phyloP scores from a whole-genome alignment of 495 filamentous ascomycete genomes.

The Xylaria scruposa region DNA sequence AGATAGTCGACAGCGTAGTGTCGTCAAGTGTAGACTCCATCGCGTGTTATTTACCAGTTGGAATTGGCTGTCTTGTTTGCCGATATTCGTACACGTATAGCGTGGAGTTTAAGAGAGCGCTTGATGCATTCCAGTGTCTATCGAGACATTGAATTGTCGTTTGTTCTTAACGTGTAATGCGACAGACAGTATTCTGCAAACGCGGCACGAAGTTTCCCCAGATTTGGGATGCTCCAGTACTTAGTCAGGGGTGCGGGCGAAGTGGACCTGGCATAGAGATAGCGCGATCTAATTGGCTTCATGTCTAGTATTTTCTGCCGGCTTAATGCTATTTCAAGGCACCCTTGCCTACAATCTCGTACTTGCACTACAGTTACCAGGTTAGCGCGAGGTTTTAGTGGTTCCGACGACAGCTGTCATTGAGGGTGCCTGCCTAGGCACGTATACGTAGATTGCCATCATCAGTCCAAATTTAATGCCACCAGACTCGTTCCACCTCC shows the following conservation, averaged over 20 bases:
- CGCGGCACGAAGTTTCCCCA: constrained; percentile 13
- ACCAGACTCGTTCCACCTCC: background rate
- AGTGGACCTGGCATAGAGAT: background rate
- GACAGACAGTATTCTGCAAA: too few relatives aligned
- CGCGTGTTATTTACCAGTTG: constrained; percentile 25
- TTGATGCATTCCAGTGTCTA: background rate
- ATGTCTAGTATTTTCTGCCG: too few relatives aligned
- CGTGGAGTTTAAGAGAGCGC: background rate
- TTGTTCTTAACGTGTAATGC: too few relatives aligned
- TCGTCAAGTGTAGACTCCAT: constrained; percentile 59
- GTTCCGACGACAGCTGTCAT: constrained; percentile 28
- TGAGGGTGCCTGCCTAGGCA: background rate
- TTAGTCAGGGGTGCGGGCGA: background rate
- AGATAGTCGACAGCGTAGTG: constrained; percentile 68
- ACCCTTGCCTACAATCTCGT: background rate
- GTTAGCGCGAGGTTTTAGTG: constrained; percentile 8
- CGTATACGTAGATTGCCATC: background rate
- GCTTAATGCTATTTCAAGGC: background rate
- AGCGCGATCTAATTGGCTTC: background rate
- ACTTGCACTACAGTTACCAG: background rate
- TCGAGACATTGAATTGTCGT: background rate
- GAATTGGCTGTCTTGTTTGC: background rate
- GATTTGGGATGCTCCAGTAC: constrained; percentile 38
- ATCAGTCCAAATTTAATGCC: background rate
- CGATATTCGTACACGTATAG: background rate